Percentiles rank a stretch among this genome's conserved stretches.
Evolutionary conservation across 169 alveolate species (phyloP).

Genomic region (Eimeria zaria): DNA sequence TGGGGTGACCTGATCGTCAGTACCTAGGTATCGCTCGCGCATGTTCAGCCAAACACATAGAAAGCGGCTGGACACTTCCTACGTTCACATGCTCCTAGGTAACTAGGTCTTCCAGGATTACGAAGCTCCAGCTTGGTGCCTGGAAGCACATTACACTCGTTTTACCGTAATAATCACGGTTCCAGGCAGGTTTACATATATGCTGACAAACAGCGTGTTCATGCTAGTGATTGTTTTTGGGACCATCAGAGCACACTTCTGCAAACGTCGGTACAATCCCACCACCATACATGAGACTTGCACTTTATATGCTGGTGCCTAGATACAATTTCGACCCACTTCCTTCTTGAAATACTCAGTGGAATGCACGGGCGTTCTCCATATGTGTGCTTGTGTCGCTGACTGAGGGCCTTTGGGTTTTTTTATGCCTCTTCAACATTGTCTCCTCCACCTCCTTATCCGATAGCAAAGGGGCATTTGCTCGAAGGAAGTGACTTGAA

Average conservation of each 20-base stretch:
- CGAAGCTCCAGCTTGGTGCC: background rate
- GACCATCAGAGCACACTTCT: background rate
- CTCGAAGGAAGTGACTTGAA: background rate
- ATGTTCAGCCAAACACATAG: background rate
- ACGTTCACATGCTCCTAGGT: background rate
- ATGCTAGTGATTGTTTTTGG: background rate
- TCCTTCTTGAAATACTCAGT: too few species aligned
- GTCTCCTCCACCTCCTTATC: background rate
- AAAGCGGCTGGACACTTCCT: background rate
- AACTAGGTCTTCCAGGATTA: background rate
- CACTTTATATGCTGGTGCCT: too few species aligned
- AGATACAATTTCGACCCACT: too few species aligned
- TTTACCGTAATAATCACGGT: background rate
- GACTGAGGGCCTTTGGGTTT: background rate
- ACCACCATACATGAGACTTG: too few species aligned
- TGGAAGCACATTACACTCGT: background rate
- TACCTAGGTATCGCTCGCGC: background rate
- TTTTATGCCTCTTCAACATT: background rate
- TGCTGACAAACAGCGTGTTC: too few species aligned
- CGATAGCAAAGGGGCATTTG: background rate
- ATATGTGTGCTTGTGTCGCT: background rate
- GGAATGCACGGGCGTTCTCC: background rate
- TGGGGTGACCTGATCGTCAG: background rate
- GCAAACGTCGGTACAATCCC: background rate
- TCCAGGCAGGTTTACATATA: background rate